Base-by-base conservation (phyloP, 768 basidiomycete species). In the Hygrophoropsis aurantiaca region DNA sequence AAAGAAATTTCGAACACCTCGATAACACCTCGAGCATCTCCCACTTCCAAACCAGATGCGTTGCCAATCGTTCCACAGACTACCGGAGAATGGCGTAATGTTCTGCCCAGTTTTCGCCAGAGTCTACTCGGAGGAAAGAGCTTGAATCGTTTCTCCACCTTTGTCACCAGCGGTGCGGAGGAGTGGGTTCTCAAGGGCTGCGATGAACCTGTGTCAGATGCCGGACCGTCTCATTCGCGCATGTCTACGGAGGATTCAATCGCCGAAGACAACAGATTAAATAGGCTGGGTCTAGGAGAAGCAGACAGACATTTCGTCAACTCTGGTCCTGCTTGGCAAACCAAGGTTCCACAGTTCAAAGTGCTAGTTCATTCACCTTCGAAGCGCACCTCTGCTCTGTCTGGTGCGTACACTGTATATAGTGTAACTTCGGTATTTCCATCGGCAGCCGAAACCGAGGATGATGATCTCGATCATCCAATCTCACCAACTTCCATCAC, bases 81-180 rank as follows among this genome's bases (percentile, higher is more conserved):
- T 41, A 89, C 87, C 1, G 87, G 85, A 11, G 87, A 89, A 62
- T 86, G 85, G 65, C 58, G 52, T 72, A 58, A 54, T 30, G 58
- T 68, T 13, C 79, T 85, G 52, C 85, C 87, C 2, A 87, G 79
- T 61, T 85, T 89, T 56, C 72, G 82, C 8, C 79, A 80, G 45
- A 84, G 81, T 53, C 72, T 91, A 0, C 77, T 92, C 1, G 82
- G 87, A 24, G 87, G 89, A 9, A 90, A 84, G 65, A 81, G 80
- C 37, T 65, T 91, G 44, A 90, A 91, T 62, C 77, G 89, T n/a
- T 92, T 92, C 67, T 90, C 88, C 1, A 84, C 77, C 46, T 92
- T 91, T 61, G 89, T 92, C 11, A 89, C 86, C 6, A 89, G 85
- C 48, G 90, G 90, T 27, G 90, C 90, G 9, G 90, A 92, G 62